These are phyloP conservation scores for Macroventuria anomochaeta DNA, from an alignment of 2,329 filamentous ascomycete species.

Conservation along the genomic window DNA sequence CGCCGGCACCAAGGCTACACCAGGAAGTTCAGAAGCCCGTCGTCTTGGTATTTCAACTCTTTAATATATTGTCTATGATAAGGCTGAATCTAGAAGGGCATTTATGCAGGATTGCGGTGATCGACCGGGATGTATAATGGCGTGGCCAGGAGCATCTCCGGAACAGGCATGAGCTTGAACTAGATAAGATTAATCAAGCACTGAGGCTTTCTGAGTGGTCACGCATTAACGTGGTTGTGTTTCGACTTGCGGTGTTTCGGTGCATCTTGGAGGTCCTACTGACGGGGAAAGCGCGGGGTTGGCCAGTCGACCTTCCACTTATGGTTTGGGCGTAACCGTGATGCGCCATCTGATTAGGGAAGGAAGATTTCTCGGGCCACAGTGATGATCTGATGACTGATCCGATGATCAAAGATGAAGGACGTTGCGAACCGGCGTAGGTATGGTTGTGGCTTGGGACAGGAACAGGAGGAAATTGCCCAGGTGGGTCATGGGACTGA, in stretches of 20 bases:
- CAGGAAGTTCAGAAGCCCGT: slow-evolving; percentile 15
- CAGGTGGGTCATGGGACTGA: too few species aligned
- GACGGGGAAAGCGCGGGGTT: slow-evolving; percentile 14
- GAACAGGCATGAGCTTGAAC: slow-evolving; percentile 19
- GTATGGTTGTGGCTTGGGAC: not conserved
- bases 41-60: slow-evolving; percentile 12
- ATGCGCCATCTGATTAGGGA: slow-evolving; percentile 12
- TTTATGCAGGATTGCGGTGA: slow-evolving; percentile 13
- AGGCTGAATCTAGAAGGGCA: slow-evolving; percentile 18
- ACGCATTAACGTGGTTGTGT: slow-evolving; percentile 2
- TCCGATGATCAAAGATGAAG: not conserved
- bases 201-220: slow-evolving; percentile 8
- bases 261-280: not conserved
- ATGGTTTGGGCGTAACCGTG: slow-evolving; percentile 3
- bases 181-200: slow-evolving; percentile 18
- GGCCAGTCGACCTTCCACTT: slow-evolving; percentile 14
- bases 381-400: not conserved
- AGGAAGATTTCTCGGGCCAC: slow-evolving; percentile 5
- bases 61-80: slow-evolving; percentile 20
- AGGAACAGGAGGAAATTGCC: too few species aligned
- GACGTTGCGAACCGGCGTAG: not conserved
- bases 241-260: slow-evolving; percentile 4
- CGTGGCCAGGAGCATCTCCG: slow-evolving; percentile 4
- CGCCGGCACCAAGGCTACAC: slow-evolving; percentile 16
- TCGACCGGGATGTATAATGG: slow-evolving; percentile 12